Evolutionary conservation across 2,329 filamentous ascomycete species (phyloP), one percentile per base, ranked within the genome.

Genomic region (Knufia petricola): DNA sequence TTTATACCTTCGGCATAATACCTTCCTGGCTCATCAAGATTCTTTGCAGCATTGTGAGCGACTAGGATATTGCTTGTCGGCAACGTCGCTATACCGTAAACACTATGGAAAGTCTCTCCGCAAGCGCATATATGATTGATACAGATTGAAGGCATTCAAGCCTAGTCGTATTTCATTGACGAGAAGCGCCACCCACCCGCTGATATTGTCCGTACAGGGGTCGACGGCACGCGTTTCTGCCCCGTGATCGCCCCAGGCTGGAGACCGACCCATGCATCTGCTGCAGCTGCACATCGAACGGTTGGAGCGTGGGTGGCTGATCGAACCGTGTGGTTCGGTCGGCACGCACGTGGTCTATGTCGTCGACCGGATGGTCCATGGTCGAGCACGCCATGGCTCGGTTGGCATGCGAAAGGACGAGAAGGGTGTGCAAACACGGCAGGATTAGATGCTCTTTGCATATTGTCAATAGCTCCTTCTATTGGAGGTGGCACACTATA

Each of bases 401-500:
- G 34, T 37, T 37, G 15, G 34, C 34, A 37, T 37, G 34, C 34
- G 34, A 37, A 37, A 37, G 34, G 34, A 37, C 34, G 34, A 37
- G 34, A 37, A 37, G 34, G 34, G 34, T 6, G 6, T 37, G 34
- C 34, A 37, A 37, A 37, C 34, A 37, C 34, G 34, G 15, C 34
- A 37, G 7, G 34, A 37, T 37, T 6, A 37, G 15, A 37, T 37
- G 34, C 34, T 37, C 34, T 37, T 37, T 37, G 6, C 34, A 37
- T 37, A 37, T 37, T 37, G 34, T 37, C 34, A 37, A 37, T 37
- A 37, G 34, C 34, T 37, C 34, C 34, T 6, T 37, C 34, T 6
- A 37, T 37, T 37, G 34, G 34, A 37, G 34, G 34, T 37, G 34
- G 34, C 34, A 37, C 34, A 37, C 34, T 37, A 37, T 37, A 37